Evolutionary conservation across 2,329 filamentous ascomycete species (phyloP).

Genomic region (Pestalotiopsis sp.): DNA sequence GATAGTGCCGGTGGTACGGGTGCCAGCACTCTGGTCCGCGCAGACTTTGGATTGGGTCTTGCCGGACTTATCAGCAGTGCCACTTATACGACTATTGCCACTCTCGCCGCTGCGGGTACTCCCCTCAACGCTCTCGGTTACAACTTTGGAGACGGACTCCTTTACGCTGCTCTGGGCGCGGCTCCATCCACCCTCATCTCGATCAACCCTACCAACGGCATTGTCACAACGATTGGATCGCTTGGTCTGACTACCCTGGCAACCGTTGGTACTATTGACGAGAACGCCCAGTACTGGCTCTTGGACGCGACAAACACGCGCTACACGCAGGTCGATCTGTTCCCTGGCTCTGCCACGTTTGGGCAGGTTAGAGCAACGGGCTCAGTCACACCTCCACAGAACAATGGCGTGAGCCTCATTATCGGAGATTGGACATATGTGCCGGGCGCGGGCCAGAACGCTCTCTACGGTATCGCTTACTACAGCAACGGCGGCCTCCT

Average conservation of each 20-base stretch:
- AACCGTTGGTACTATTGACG: not conserved
- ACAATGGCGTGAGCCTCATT: too few species aligned
- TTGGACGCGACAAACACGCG: not conserved
- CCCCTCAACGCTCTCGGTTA: not conserved
- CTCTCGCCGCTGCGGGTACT: not conserved
- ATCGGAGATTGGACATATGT: not conserved
- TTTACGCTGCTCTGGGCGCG: not conserved
- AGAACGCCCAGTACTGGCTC: conserved; percentile 4
- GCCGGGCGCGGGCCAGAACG: not conserved
- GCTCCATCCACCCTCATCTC: not conserved
- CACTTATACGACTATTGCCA: not conserved
- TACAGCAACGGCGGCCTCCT: too few species aligned
- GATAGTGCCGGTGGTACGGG: not conserved
- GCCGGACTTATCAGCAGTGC: not conserved
- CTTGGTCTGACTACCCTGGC: not conserved
- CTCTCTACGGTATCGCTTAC: not conserved
- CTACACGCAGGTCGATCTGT: not conserved
- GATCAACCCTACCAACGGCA: not conserved
- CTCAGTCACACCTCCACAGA: not conserved
- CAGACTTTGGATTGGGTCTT: not conserved
- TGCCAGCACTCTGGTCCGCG: not conserved
- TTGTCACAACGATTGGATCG: not conserved
- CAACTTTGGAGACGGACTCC: not conserved
- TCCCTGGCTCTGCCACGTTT: not conserved
- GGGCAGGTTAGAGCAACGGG: not conserved